Base-by-base conservation (phyloP, 345 rosid genomes). In the Sisymbrium altissimum region DNA sequence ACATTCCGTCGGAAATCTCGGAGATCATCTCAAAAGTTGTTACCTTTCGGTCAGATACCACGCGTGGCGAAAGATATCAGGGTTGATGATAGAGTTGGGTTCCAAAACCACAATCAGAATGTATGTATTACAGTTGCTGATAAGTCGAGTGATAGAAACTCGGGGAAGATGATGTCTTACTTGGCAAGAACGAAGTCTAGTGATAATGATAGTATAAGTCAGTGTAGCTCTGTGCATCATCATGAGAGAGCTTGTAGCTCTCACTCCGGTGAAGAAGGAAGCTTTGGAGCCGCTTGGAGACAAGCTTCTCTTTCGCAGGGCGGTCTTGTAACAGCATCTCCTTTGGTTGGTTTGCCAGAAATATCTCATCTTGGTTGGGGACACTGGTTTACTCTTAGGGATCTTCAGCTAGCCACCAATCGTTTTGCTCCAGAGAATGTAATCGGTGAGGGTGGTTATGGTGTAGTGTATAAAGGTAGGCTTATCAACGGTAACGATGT, bases 321-420 rank as follows among this genome's bases (percentile, higher is more conserved):
- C 21, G 91, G 87, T 46, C 76, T 74, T 39, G 92, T 87, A 46
- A 85, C 92, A 3, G 91, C 98, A 23, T 95, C 98, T 62, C 99
- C 92, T 58, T 83, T 92, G 78, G 72, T 95, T 73, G 99, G 98
- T 69, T 79, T 95, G 85, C 98, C 99, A 6, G 98, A 90, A 72
- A 63, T 84, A 77, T 95, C 99, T 10, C 99, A 90, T 74, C 97
- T 95, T 72, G 99, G 99, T 27, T 95, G 99, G 99, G 99, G 99
- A 41, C 98, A 92, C 77, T 92, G 98, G 97, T 95, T 92, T 81
- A 95, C 99, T 60, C 97, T 92, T 33, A 81, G 99, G 80, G 99
- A 92, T 80, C 97, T 95, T 48, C 84, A 95, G 79, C 82, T 84
- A 48, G 97, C 99, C 8, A 92, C 99, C 52, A 83, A 82, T 54